Conservation (phyloP, 2,329 filamentous ascomycete genomes). For the Apiospora saccharicola region DNA sequence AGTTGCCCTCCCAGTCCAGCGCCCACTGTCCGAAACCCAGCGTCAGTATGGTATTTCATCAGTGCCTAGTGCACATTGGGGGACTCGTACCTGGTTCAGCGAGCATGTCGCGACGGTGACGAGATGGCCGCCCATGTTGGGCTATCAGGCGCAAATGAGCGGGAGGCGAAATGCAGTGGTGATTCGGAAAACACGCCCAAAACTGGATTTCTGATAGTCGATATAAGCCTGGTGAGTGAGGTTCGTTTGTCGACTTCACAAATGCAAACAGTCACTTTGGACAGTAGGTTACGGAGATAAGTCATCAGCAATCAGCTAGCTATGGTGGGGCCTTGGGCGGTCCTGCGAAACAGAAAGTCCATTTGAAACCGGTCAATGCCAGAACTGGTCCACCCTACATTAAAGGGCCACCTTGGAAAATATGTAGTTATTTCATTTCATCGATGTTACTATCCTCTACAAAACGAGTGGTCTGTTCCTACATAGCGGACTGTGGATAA, state of each 20-base stretch:
- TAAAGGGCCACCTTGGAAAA: not conserved
- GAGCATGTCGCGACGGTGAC: conserved; percentile 47
- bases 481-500: too few relatives aligned
- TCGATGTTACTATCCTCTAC: too few relatives aligned
- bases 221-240: not conserved
- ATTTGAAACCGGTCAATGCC: not conserved
- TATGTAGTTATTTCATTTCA: too few relatives aligned
- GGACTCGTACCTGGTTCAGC: conserved; percentile 42
- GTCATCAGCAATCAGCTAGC: not conserved
- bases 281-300: not conserved
- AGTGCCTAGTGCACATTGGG: conserved; percentile 48
- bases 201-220: not conserved
- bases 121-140: conserved; percentile 35
- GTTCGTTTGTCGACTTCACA: not conserved
- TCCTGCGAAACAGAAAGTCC: not conserved
- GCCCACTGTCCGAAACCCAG: not conserved
- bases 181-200: not conserved
- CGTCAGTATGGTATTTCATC: conserved; percentile 37
- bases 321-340: not conserved
- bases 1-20: conserved; percentile 58
- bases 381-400: not conserved
- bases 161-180: not conserved
- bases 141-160: not conserved
- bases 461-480: too few relatives aligned
- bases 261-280: not conserved